phyloP scores from a whole-genome alignment of 208 protist species.

The Wallacemonas sp. region DNA sequence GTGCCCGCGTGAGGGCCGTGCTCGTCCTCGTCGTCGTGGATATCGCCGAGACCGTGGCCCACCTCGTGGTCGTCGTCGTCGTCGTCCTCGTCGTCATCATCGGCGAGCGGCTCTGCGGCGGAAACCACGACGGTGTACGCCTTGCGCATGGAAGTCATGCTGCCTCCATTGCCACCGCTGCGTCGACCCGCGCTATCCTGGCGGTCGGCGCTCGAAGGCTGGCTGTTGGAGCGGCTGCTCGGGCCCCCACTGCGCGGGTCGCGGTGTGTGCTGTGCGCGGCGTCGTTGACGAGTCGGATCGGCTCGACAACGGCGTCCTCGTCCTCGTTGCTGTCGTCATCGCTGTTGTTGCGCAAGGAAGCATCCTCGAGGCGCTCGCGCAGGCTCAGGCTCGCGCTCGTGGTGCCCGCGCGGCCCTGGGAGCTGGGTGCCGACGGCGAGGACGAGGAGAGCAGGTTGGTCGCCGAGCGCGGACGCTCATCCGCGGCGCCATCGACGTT shows the following conservation, averaged over 20 bases:
- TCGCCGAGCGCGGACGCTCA: neutral
- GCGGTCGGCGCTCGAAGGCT: neutral
- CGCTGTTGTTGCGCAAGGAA: slow-evolving; percentile 4
- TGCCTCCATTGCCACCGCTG: neutral
- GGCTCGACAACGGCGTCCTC: slow-evolving; percentile 1
- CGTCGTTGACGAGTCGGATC: neutral
- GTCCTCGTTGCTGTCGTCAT: slow-evolving; percentile 3
- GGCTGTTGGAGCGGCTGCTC: too few species aligned
- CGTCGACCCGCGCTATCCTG: neutral
- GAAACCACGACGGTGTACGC: slow-evolving; percentile 12
- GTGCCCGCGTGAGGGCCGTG: neutral
- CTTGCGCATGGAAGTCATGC: slow-evolving; percentile 8
- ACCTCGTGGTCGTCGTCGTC: neutral
- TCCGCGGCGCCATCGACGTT: neutral
- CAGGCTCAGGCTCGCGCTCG: neutral
- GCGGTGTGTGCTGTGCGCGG: neutral
- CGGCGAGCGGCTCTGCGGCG: slow-evolving; percentile 4
- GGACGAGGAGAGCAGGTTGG: neutral
- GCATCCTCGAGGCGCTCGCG: slow-evolving; percentile 11
- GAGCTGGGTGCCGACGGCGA: neutral
- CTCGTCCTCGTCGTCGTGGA: neutral
- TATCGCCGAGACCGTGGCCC: neutral
- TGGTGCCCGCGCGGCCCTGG: neutral
- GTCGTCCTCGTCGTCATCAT: slow-evolving; percentile 19
- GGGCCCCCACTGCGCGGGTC: neutral